phyloP scores from a whole-genome alignment of 495 filamentous ascomycete genomes.

The Cercophora sp. region DNA sequence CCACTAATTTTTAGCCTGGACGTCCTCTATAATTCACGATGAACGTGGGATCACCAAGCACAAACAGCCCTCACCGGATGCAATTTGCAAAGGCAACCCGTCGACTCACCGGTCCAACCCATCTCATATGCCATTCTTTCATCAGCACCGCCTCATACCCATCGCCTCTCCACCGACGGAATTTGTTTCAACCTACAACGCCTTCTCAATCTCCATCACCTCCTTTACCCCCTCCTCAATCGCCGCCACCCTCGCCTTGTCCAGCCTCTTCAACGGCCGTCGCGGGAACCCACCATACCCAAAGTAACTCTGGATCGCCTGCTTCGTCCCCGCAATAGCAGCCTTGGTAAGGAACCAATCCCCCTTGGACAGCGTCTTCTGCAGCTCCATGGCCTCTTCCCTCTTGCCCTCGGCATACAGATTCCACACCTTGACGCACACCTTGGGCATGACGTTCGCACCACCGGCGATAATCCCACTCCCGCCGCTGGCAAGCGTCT shows the following conservation, averaged over 20 bases:
- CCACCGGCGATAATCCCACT: constrained; percentile 83
- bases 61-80: too few species aligned
- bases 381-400: constrained; percentile 69
- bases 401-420: constrained; percentile 68
- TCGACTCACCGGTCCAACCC: too few species aligned
- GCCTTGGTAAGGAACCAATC: constrained; percentile 87
- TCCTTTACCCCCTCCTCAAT: constrained; percentile 70
- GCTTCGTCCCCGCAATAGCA: constrained; percentile 82
- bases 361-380: constrained; percentile 65
- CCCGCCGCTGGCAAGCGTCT: constrained; percentile 75
- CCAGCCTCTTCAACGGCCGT: constrained; percentile 65
- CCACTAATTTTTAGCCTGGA: too few species aligned
- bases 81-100: too few species aligned
- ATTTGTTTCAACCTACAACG: constrained; percentile 32
- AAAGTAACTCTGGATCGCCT: constrained; percentile 75
- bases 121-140: not conserved
- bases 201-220: constrained; percentile 56
- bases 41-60: too few species aligned
- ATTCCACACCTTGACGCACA: constrained; percentile 78
- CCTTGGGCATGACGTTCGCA: constrained; percentile 80
- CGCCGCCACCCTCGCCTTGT: constrained; percentile 54
- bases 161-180: too few species aligned
- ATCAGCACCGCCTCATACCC: not conserved
- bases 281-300: constrained; percentile 81
- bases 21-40: too few species aligned